phyloP scores from a whole-genome alignment of 495 filamentous ascomycete genomes.

The Penicillium odoratum region DNA sequence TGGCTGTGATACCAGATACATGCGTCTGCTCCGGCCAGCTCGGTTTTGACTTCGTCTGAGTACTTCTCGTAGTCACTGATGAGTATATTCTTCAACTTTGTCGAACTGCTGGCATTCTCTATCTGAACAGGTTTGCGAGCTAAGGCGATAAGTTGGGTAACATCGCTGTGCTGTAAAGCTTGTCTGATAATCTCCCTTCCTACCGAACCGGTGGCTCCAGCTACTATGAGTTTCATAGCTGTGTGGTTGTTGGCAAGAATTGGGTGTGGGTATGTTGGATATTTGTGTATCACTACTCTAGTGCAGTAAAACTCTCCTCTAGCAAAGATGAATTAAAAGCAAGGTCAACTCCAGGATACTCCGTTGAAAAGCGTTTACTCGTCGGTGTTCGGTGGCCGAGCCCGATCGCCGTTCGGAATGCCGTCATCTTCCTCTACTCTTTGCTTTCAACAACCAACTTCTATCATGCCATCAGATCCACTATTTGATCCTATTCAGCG shows the following conservation, averaged over 20 bases:
- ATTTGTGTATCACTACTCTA: too few species aligned
- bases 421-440: neutral
- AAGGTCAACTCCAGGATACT: neutral
- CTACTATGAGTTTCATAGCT: constrained; percentile 54
- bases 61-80: constrained; percentile 44
- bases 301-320: neutral
- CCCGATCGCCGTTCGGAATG: constrained; percentile 4
- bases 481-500: neutral
- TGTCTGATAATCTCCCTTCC: constrained; percentile 47
- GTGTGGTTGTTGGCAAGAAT: neutral
- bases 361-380: neutral
- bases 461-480: neutral
- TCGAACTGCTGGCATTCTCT: constrained; percentile 24
- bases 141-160: constrained; percentile 45
- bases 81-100: constrained; percentile 44
- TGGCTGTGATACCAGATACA: constrained; percentile 49
- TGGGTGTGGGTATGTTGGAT: neutral
- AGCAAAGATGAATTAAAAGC: neutral
- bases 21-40: constrained; percentile 48
- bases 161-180: constrained; percentile 33
- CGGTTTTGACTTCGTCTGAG: constrained; percentile 34
- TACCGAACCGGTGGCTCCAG: constrained; percentile 50
- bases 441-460: neutral
- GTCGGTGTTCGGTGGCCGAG: constrained; percentile 12
- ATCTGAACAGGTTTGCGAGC: constrained; percentile 35